A percentile compares a stretch with the other conserved stretches of the same genome.
phyloP scores from a whole-genome alignment of 805 yeast species.

The Maudiozyma bulderi region DNA sequence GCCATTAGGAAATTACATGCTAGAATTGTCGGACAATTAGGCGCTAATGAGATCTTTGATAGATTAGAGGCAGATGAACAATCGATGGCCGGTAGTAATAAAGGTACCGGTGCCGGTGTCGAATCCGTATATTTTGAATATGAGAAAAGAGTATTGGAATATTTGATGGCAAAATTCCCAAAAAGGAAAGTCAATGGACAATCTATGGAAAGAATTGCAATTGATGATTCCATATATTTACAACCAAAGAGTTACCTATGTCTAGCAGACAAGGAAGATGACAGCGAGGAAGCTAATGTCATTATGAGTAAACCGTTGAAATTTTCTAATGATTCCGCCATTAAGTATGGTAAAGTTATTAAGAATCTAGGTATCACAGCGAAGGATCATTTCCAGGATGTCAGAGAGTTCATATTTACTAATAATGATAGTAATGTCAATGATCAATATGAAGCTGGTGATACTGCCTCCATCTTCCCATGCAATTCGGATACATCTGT shows the following conservation, averaged over 20 bases:
- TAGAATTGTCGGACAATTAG: slow-evolving; percentile 62
- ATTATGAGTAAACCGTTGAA: slow-evolving; percentile 1
- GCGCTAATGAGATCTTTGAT: slow-evolving; percentile 60
- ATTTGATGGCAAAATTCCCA: slow-evolving; percentile 30
- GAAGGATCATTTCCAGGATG: slow-evolving; percentile 80
- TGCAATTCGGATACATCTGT: slow-evolving; percentile 58
- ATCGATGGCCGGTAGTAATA: slow-evolving; percentile 51
- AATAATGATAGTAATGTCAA: slow-evolving; percentile 17
- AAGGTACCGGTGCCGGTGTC: slow-evolving; percentile 32
- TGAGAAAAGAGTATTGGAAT: slow-evolving; percentile 42
- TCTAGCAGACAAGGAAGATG: not conserved
- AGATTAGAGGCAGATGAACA: slow-evolving; percentile 88
- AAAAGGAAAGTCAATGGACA: slow-evolving; percentile 21
- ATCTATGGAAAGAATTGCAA: slow-evolving; percentile 11
- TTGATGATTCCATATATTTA: slow-evolving; percentile 18
- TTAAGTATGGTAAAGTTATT: slow-evolving; percentile 37
- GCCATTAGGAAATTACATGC: slow-evolving; percentile 79
- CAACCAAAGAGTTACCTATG: slow-evolving; percentile 23
- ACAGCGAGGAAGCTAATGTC: not conserved
- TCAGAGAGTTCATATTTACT: slow-evolving; percentile 48
- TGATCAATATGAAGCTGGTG: slow-evolving; percentile 58
- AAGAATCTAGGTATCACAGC: slow-evolving; percentile 56
- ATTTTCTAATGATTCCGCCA: slow-evolving; percentile 12
- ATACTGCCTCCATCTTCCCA: slow-evolving; percentile 70
- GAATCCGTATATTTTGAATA: slow-evolving; percentile 74